phyloP scores from a whole-genome alignment of 1,284 basidiomycete genomes.

The Sporisorium reilianum region DNA sequence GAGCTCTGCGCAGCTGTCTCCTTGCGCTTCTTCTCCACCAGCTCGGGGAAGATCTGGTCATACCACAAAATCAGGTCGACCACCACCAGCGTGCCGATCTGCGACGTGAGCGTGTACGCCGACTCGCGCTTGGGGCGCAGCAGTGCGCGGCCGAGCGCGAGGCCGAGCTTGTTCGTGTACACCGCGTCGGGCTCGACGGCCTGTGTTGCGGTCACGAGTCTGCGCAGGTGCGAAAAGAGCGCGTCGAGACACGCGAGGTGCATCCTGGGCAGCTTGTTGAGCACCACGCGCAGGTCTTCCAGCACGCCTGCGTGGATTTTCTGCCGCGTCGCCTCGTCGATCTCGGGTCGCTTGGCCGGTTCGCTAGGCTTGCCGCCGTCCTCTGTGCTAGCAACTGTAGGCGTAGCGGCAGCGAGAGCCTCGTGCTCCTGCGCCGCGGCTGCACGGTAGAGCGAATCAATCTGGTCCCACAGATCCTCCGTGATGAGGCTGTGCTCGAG shows the following conservation, averaged over 20 bases:
- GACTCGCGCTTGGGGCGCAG: slow-evolving; percentile 85
- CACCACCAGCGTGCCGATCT: slow-evolving; percentile 77
- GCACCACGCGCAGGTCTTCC: slow-evolving; percentile 77
- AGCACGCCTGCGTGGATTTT: slow-evolving; percentile 75
- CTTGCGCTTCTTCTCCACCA: slow-evolving; percentile 83
- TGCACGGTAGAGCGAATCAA: slow-evolving; percentile 62
- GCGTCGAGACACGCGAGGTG: slow-evolving; percentile 86
- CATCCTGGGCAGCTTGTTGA: slow-evolving; percentile 81
- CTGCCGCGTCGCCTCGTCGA: slow-evolving; percentile 80
- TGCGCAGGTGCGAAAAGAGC: slow-evolving; percentile 80
- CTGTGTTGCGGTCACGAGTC: slow-evolving; percentile 77
- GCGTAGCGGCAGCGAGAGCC: slow-evolving; percentile 31
- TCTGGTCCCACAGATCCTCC: slow-evolving; percentile 61
- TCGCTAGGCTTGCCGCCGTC: slow-evolving; percentile 1
- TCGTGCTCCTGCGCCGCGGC: slow-evolving; percentile 58
- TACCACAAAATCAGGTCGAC: slow-evolving; percentile 86
- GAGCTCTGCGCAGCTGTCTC: slow-evolving; percentile 71
- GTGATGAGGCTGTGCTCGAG: slow-evolving; percentile 57
- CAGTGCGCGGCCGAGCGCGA: slow-evolving; percentile 86
- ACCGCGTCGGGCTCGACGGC: slow-evolving; percentile 77
- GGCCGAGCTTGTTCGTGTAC: slow-evolving; percentile 85
- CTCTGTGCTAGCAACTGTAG: slow-evolving; percentile 6
- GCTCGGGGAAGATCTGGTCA: slow-evolving; percentile 79
- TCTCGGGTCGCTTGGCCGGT: slow-evolving; percentile 76
- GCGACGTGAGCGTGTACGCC: slow-evolving; percentile 83